Base-by-base conservation (phyloP, 139 green algal species). In the Zygnema circumcarinatum region DNA sequence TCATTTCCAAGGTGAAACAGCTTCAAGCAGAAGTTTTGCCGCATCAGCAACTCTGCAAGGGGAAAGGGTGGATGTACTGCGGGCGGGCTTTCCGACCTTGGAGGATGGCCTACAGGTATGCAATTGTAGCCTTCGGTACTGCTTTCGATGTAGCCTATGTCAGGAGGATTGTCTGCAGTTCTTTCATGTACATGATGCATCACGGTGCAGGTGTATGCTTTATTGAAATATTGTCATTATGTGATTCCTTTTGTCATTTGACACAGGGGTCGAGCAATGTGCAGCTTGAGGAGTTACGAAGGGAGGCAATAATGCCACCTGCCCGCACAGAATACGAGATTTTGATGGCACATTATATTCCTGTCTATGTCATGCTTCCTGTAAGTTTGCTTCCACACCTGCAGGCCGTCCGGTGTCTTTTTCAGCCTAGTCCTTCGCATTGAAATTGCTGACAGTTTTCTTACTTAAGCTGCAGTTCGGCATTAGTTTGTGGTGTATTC, bases 321-420 rank as follows among this genome's bases (percentile, higher is more conserved):
- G 52, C 74, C 1, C 40, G 62, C 0, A 87, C 81, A 38, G 81
- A 87, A 42, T 40, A 83, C 33, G 82, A 88, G 31, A 84, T 88
- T 38, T 35, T 88, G 31, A 73, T 88, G 38, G 67, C 82, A 74
- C 82, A 88, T 52, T 88, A 88, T 74, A 35, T 88, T 16, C 82
- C 82, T 21, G 82, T 88, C 32, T 88, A 88, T 35, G 82, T 88
- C 38, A 88, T 88, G 82, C 82, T 88, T 38, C 82, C 82, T 29
- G 82, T 88, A 67, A 81, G 80, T 53, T 32, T 31, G 35, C 16
- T 22, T 25, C 75, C n/a, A 20, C 25, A 39, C 31, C 75, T 72
- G 25, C 25, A 72, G 29, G 29, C 72, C 25, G 25, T 25, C 25
- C 25, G 29, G 56, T n/a, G 56, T n/a, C 20, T 78, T 78, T 78